These are phyloP conservation scores for Calycina herbarum DNA, from an alignment of 2,329 filamentous ascomycete genomes.

Conservation along the genomic window DNA sequence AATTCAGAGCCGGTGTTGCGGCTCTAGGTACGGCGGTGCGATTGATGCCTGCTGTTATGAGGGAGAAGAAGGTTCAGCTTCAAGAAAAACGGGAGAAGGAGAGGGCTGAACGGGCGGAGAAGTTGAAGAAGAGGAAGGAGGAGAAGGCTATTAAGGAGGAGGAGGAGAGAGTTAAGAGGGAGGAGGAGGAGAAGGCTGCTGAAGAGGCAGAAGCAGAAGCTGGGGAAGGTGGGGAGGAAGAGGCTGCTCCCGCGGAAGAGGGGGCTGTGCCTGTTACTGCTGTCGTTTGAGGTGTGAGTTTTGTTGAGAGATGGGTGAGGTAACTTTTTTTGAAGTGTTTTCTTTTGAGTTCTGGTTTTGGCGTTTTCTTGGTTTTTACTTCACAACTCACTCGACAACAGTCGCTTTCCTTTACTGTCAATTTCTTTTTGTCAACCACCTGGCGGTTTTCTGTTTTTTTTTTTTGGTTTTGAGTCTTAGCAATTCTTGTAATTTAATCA, in stretches of 20 bases:
- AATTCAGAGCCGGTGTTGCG: constrained; percentile 14
- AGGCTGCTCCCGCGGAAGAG: not conserved
- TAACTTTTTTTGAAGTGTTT: not conserved
- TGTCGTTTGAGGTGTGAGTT: not conserved
- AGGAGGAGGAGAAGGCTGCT: constrained; percentile 36
- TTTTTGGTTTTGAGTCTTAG: not conserved
- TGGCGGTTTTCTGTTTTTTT: not conserved
- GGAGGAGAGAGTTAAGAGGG: constrained; percentile 39
- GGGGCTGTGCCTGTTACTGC: not conserved
- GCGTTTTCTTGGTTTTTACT: not conserved
- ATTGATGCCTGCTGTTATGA: constrained; percentile 37
- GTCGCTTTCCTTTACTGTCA: not conserved
- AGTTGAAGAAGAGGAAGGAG: constrained; percentile 35
- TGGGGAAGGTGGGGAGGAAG: not conserved
- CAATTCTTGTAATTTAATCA: not conserved
- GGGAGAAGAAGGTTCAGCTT: constrained; percentile 40
- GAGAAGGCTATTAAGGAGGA: constrained; percentile 40
- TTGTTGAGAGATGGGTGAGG: not conserved
- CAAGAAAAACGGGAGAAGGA: constrained; percentile 32
- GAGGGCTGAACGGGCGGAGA: constrained; percentile 36
- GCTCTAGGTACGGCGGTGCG: constrained; percentile 8
- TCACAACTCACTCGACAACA: not conserved
- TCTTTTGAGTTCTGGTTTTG: not conserved
- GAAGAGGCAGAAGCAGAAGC: not conserved
- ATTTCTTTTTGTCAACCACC: not conserved